phyloP scores from a whole-genome alignment of 129 eudicot species.

The Pittosporum tobira region DNA sequence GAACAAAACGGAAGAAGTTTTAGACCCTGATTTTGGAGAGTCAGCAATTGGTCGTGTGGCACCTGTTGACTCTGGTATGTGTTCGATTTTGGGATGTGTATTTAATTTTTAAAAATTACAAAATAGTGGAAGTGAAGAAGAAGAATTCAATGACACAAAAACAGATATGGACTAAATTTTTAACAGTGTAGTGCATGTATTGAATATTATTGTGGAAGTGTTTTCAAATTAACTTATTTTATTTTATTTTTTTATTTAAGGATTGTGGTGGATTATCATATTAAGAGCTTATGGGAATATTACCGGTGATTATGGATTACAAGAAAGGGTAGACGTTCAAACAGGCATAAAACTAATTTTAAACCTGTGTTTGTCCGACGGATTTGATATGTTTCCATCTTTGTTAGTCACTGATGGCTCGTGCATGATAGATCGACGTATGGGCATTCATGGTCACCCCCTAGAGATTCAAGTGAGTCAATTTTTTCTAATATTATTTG shows the following conservation, averaged over 20 bases:
- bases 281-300: constrained; percentile 31
- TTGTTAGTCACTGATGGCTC: constrained; percentile 34
- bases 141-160: no score
- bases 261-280: constrained; percentile 34
- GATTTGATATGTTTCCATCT: constrained; percentile 30
- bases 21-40: constrained; percentile 90
- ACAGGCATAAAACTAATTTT: constrained; percentile 25
- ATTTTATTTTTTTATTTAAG: no score
- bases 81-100: not conserved
- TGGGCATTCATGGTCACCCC: constrained; percentile 36
- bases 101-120: no score
- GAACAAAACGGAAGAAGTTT: constrained; percentile 62
- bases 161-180: no score
- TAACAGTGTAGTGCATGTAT: not conserved
- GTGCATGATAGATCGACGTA: constrained; percentile 31
- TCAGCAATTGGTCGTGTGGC: constrained; percentile 98
- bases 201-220: constrained; percentile 2
- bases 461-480: constrained; percentile 29
- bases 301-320: constrained; percentile 22
- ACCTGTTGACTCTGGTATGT: constrained; percentile 81
- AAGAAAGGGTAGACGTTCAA: constrained; percentile 31
- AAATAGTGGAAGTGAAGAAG: no score
- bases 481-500: not conserved
- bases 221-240: constrained; percentile 10
- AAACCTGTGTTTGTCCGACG: constrained; percentile 24